Evolutionary conservation across 148 eudicot genomes (phyloP), one percentile per base, ranked within the genome.

Genomic region (Persicaria maculosa): DNA sequence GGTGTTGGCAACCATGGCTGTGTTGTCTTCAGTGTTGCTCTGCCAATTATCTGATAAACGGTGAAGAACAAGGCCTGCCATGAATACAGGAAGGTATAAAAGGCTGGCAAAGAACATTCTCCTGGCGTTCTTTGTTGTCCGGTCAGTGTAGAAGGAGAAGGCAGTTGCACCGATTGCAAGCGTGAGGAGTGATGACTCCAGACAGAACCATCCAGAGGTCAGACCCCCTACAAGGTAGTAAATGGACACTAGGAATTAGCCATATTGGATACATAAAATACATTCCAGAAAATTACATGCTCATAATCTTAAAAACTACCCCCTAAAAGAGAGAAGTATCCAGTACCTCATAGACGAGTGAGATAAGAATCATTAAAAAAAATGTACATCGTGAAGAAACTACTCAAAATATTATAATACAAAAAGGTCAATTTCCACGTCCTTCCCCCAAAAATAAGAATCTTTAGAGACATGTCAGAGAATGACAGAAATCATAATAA

Each of bases 51-150:
- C 85, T 61, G 86, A 78, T 20, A 87, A 64, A 48, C 96, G 96
- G 79, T 95, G 98, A 75, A 90, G 80, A 83, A 95, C 78, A 50
- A 95, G 86, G 12, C 98, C 98, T 2, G 93, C 87, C 98, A 95
- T 95, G 76, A 95, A 95, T 50, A 95, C 91, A 0, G 98, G 98
- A 74, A 95, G 97, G 83, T 95, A 92, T 8, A 95, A 87, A 57
- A 95, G 98, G 87, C 98, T 95, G 46, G 96, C 97, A 48, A 87
- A 89, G 80, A 95, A 95, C 97, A 95, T 95, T 81, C 88, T 92
- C 78, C 87, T 82, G 2, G 98, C 98, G 20, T 76, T 92, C 76
- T 90, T 81, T 58, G 87, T 90, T 9, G 89, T 85, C 46, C 97
- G 93, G 79, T 90, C 77, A 3, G 69, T 48, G 82, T 86, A 90